Conservation (phyloP, 2,329 filamentous ascomycete genomes). For the Venturia aucupariae region DNA sequence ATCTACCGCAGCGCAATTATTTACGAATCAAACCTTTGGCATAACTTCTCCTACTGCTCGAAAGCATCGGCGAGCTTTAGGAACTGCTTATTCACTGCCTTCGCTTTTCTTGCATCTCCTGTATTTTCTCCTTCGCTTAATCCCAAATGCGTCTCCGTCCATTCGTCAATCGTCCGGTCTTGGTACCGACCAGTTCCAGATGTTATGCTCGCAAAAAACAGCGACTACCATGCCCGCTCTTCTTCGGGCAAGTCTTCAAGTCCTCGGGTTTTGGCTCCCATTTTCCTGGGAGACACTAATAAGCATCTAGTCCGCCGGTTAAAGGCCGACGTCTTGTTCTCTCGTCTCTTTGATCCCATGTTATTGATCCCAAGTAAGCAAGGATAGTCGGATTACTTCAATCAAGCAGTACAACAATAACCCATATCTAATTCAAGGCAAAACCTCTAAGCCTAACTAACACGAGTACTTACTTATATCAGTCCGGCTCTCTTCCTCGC, state of each 20-base stretch:
- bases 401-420: not conserved
- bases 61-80: too few species aligned
- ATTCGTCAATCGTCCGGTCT: not conserved
- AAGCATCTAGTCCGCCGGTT: too few species aligned
- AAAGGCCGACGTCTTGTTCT: too few species aligned
- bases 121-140: too few species aligned
- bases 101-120: too few species aligned
- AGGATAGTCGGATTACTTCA: not conserved
- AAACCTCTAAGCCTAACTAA: not conserved
- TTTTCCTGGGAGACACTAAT: too few species aligned
- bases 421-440: not conserved
- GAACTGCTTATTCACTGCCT: too few species aligned
- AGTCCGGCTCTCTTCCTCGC: conserved; percentile 1
- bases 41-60: too few species aligned
- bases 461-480: not conserved
- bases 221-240: not conserved
- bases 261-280: not conserved
- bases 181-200: not conserved
- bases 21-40: not conserved
- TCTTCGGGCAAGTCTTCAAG: not conserved
- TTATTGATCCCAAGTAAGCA: too few species aligned
- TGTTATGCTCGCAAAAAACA: not conserved
- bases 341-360: too few species aligned
- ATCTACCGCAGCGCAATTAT: not conserved
- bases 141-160: too few species aligned